Base-by-base conservation (phyloP, 164 flowering plant genomes). In the Chimonanthus salicifolius region DNA sequence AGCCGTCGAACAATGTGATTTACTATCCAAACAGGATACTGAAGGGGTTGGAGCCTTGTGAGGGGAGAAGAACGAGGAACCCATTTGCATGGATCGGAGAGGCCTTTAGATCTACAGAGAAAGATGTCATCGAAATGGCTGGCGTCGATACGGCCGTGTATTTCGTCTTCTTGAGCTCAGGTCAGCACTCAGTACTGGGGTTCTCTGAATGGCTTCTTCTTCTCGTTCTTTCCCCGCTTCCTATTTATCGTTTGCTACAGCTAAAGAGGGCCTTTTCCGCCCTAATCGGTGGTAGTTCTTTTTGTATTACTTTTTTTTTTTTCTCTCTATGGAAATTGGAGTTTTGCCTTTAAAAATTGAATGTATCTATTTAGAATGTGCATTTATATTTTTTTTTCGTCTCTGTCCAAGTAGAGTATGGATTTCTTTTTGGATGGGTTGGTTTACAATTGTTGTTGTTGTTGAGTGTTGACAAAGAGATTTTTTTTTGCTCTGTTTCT, bases 111-210 rank as follows among this genome's bases (percentile, higher is more conserved):
- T 87, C 97, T 16, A 47, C 86, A 4, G 97, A 91, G 73, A 79
- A 82, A 62, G 97, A 94, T 7, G 75, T 94, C 16, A 80, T 94
- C 49, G 13, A 77, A 63, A 75, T 84, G 74, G 88, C 98, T 62
- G 98, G 98, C 2, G 88, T 92, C 33, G 98, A 94, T 69, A 62
- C 95, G 64, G 98, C 98, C 68, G 97, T 91, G 66, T 92, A 94
- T 83, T 88, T 92, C 63, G 90, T 94, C 72, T 94, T 88, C 85
- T 74, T 94, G 75, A 67, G 82, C 79, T 87, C 98, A 49, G 92
- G 98, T 94, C 15, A 54, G 60, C 16, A 13, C 11, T 54, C 15
- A 54, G n/a, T 54, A 13, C 11, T 54, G 5, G 44, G 9, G 11
- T 63, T 18, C 66, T 63, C 66, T 33, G 33, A 33, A 63, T 63